Percentiles rank a stretch among this genome's conserved stretches.
These are phyloP conservation scores for Blepharisma undulans DNA, from an alignment of 169 alveolate species.

Conservation along the genomic window DNA sequence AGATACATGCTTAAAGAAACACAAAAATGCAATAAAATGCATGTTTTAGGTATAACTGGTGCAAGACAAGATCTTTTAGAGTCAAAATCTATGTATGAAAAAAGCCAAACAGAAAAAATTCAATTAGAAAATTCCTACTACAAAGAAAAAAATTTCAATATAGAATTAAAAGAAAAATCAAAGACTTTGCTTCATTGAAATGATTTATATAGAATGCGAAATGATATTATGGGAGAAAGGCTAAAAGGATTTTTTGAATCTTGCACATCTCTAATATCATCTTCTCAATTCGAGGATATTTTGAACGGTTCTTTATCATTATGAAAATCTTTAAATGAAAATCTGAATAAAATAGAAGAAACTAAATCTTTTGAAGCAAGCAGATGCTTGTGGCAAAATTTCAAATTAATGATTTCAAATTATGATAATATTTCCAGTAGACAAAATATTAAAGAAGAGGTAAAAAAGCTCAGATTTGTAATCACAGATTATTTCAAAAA, in stretches of 20 bases:
- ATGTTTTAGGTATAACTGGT: neutral
- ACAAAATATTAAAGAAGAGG: neutral
- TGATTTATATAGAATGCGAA: constrained; percentile 7
- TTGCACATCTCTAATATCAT: neutral
- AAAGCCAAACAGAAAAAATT: neutral
- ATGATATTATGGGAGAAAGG: constrained; percentile 47
- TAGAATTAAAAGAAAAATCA: neutral
- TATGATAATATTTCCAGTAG: neutral
- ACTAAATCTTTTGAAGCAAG: neutral
- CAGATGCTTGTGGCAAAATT: neutral
- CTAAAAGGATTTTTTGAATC: constrained; percentile 26
- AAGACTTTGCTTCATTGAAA: neutral
- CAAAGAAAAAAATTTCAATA: neutral
- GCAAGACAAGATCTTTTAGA: neutral
- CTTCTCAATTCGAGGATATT: neutral
- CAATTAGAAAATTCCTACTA: neutral
- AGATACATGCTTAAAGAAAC: neutral
- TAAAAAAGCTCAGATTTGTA: neutral
- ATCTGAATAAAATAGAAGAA: neutral
- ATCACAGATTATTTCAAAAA: neutral
- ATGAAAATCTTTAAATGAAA: neutral
- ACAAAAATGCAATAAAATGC: neutral
- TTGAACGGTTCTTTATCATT: neutral
- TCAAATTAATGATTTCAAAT: neutral
- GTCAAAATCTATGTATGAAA: neutral